phyloP scores from a whole-genome alignment of 495 filamentous ascomycete genomes.

The Trichoderma erinaceum region DNA sequence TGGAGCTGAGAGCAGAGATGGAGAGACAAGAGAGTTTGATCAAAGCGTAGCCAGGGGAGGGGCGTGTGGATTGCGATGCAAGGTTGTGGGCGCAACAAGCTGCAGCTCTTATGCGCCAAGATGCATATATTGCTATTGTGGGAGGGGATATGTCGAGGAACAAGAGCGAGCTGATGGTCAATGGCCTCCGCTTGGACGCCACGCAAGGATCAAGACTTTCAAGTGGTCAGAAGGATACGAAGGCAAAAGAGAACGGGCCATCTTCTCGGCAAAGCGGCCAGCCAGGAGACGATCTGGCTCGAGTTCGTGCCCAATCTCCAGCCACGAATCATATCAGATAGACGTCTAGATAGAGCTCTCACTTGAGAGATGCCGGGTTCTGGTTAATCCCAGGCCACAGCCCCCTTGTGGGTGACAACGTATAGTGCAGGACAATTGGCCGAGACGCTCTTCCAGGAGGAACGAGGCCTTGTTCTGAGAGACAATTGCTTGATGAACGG shows the following conservation, averaged over 20 bases:
- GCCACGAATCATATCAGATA: neutral
- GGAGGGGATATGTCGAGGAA: constrained; percentile 1
- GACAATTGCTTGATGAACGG: neutral
- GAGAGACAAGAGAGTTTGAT: neutral
- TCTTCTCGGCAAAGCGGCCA: neutral
- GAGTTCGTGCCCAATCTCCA: neutral
- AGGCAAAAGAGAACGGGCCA: neutral
- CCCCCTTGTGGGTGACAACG: neutral
- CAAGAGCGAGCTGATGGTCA: neutral
- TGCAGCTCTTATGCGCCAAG: constrained; percentile 11
- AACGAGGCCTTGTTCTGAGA: neutral
- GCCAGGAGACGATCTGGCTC: neutral
- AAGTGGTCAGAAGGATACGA: neutral
- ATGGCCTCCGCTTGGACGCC: constrained; percentile 4
- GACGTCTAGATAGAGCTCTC: neutral
- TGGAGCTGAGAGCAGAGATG: neutral
- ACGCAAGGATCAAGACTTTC: neutral
- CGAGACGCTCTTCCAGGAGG: neutral
- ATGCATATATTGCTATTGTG: neutral
- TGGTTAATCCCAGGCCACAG: neutral
- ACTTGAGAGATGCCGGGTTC: neutral
- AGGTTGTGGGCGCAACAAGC: neutral
- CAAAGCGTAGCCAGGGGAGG: neutral
- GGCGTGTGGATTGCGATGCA: neutral
- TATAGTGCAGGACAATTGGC: neutral